Evolutionary conservation across 805 yeast species (phyloP).

Genomic region (Starmerella apicola): DNA sequence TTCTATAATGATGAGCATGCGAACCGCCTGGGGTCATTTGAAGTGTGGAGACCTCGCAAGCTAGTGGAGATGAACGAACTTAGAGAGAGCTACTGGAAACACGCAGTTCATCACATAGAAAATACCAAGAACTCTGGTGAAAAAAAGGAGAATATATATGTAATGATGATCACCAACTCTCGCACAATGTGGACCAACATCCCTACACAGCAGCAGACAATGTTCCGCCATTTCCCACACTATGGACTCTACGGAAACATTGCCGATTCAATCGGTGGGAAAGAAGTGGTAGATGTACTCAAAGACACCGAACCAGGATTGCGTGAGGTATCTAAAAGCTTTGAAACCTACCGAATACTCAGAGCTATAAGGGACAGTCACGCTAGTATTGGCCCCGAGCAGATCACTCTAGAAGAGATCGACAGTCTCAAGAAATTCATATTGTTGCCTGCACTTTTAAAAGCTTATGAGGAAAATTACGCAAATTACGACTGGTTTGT

Average conservation of each 20-base stretch:
- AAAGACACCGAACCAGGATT: conserved; percentile 9
- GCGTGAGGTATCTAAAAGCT: conserved; percentile 7
- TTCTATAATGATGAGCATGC: conserved; percentile 23
- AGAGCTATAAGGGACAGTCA: conserved; percentile 19
- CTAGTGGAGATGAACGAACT: conserved; percentile 4
- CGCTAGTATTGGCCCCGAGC: conserved; percentile 16
- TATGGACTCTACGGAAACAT: conserved; percentile 21
- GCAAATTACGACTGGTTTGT: conserved; percentile 21
- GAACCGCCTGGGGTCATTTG: conserved; percentile 22
- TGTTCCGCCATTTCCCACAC: conserved; percentile 19
- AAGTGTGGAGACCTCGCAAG: conserved; percentile 25
- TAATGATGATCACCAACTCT: conserved; percentile 20
- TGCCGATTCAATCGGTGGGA: conserved; percentile 20
- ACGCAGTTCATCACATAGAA: too few species aligned
- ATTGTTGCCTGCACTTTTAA: conserved; percentile 21
- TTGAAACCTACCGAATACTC: conserved; percentile 21
- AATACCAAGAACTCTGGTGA: neutral
- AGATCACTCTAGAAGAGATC: conserved; percentile 14
- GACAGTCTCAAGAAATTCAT: conserved; percentile 18
- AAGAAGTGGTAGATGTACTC: conserved; percentile 22
- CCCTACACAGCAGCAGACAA: conserved; percentile 23
- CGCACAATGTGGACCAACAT: conserved; percentile 22
- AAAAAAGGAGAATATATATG: conserved; percentile 15
- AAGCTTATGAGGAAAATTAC: conserved; percentile 17
- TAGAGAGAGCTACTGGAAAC: conserved; percentile 5